Evolutionary conservation across 176 grass and related monocot species (phyloP).

Genomic region (Oryza rufipogon): DNA sequence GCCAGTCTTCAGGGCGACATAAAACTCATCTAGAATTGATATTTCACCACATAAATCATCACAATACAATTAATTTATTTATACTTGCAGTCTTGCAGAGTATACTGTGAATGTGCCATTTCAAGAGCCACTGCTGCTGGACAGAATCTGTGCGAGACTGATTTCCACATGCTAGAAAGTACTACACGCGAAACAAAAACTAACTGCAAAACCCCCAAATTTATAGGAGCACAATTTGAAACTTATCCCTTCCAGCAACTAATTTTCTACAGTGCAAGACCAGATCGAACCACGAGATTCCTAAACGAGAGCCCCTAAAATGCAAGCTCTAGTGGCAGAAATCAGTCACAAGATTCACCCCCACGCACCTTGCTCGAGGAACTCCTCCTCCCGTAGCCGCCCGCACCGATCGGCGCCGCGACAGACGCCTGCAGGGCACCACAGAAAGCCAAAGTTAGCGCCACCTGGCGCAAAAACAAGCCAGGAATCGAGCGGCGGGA

Average conservation of each 20-base stretch:
- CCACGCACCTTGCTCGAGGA: constrained; percentile 43
- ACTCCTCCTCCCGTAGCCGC: constrained; percentile 18
- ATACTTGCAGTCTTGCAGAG: not conserved
- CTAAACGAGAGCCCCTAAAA: not conserved
- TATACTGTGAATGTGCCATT: not conserved
- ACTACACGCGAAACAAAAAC: not conserved
- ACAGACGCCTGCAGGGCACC: constrained; percentile 36
- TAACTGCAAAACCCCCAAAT: not conserved
- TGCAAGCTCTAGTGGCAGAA: not conserved
- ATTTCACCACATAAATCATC: not conserved
- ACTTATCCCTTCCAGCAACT: not conserved
- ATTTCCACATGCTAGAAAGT: not conserved
- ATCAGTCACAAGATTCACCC: not conserved
- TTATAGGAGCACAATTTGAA: not conserved
- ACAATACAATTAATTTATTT: not conserved
- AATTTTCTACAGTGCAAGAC: constrained; percentile 5
- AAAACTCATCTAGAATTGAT: not conserved
- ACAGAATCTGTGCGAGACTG: not conserved
- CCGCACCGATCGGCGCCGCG: constrained; percentile 24
- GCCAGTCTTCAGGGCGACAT: not conserved
- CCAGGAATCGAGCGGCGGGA: not conserved
- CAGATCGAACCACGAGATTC: constrained; percentile 29
- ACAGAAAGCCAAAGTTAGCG: not conserved
- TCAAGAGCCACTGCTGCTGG: not conserved
- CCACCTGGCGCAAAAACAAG: not conserved